Percentiles rank a stretch among this genome's conserved stretches.
Evolutionary conservation across 345 rosid species (phyloP).

Genomic region (Eucalyptus leucophloia): DNA sequence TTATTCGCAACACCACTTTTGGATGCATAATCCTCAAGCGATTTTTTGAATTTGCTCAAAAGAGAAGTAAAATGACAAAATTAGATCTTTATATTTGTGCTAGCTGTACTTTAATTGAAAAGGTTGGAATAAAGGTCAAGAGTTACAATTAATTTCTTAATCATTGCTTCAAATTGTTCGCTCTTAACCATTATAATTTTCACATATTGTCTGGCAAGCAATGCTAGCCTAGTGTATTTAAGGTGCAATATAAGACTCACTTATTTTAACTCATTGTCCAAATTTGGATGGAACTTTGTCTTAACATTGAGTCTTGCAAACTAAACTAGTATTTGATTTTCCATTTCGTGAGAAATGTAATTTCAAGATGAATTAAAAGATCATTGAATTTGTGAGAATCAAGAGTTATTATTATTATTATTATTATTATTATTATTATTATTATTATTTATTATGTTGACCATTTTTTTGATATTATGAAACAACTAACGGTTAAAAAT

Average conservation of each 20-base stretch:
- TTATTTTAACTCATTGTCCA: rapidly evolving
- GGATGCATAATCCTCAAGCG: rapidly evolving
- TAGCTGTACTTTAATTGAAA: too few species aligned
- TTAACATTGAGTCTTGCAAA: rapidly evolving
- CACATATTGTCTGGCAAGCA: rapidly evolving
- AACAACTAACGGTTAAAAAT: rapidly evolving
- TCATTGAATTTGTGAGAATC: too few species aligned
- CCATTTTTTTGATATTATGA: too few species aligned
- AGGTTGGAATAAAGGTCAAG: rapidly evolving
- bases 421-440: too few species aligned
- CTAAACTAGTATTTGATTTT: too few species aligned
- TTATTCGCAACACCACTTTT: too few species aligned
- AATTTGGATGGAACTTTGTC: too few species aligned
- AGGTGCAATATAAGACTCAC: rapidly evolving
- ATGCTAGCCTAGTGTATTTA: rapidly evolving
- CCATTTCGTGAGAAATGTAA: rapidly evolving
- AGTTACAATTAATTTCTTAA: rapidly evolving
- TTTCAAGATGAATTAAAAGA: rapidly evolving
- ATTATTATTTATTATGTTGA: too few species aligned
- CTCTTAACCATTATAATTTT: rapidly evolving
- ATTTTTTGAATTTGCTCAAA: rapidly evolving
- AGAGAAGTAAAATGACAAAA: rapidly evolving
- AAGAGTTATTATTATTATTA: too few species aligned
- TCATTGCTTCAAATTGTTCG: rapidly evolving
- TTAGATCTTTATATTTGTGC: rapidly evolving